Conservation (phyloP, 257 asterid genomes). For the Solanum acaule region DNA sequence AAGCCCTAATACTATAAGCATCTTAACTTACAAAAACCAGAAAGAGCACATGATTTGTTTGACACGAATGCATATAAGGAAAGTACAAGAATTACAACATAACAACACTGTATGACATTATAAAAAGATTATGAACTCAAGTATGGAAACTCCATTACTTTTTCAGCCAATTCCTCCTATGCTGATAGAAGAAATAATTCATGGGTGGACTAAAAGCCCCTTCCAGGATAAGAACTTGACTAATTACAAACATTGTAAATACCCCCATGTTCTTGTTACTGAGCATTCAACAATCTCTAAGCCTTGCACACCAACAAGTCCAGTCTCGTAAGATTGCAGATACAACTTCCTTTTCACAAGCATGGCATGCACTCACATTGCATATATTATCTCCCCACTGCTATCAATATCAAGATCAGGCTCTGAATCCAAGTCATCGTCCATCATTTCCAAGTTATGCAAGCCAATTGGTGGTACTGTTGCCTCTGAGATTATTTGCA, state of each 20-base stretch:
- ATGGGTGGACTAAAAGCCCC: background rate
- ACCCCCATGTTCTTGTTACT: background rate
- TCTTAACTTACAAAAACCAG: background rate
- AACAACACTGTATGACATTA: background rate
- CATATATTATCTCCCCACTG: slow-evolving; percentile 92
- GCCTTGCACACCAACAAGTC: background rate
- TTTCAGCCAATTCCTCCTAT: background rate
- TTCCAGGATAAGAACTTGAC: background rate
- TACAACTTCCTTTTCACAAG: background rate
- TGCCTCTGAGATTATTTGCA: slow-evolving; percentile 93
- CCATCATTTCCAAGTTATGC: slow-evolving; percentile 63
- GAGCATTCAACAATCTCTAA: background rate
- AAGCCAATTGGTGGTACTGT: slow-evolving; percentile 81
- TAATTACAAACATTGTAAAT: background rate
- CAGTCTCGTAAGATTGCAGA: background rate
- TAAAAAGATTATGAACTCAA: background rate
- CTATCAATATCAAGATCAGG: slow-evolving; percentile 91
- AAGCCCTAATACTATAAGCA: background rate
- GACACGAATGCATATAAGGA: background rate
- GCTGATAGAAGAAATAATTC: background rate
- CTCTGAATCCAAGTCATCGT: slow-evolving; percentile 81
- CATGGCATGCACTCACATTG: slow-evolving; percentile 33
- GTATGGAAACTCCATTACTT: background rate
- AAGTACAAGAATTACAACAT: background rate
- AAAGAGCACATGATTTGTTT: background rate